phyloP scores from a whole-genome alignment of 768 basidiomycete species.

The Boletus edulis region DNA sequence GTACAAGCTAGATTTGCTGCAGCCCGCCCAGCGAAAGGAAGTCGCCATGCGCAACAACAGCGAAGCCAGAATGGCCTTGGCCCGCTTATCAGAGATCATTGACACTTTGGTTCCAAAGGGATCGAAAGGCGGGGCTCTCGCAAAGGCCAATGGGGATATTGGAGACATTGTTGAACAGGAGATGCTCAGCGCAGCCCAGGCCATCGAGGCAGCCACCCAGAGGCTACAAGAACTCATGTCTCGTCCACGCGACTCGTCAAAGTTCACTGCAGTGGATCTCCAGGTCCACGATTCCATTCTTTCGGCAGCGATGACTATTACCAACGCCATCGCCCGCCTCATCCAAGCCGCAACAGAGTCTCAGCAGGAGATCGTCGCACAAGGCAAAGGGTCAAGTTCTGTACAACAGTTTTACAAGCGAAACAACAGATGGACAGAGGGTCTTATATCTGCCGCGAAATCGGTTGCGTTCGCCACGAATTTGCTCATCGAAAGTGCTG shows the following conservation, averaged over 20 bases:
- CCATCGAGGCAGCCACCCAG: conserved; percentile 91
- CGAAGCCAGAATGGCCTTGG: conserved; percentile 77
- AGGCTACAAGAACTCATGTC: conserved; percentile 90
- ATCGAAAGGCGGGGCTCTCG: conserved; percentile 61
- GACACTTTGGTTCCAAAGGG: conserved; percentile 87
- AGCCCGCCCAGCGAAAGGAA: conserved; percentile 73
- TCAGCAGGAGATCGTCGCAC: conserved; percentile 95
- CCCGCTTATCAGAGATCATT: conserved; percentile 83
- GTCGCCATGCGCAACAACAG: conserved; percentile 88
- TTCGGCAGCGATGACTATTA: conserved; percentile 90
- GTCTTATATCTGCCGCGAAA: conserved; percentile 96
- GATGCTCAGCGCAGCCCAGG: conserved; percentile 89
- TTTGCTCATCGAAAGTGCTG: conserved; percentile 94
- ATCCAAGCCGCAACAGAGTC: conserved; percentile 97
- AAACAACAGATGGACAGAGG: conserved; percentile 99
- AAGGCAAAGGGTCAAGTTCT: conserved; percentile 91
- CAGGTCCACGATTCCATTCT: conserved; percentile 99
- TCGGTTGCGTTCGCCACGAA: conserved; percentile 96
- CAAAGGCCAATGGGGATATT: conserved; percentile 86
- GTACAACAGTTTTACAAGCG: conserved; percentile 98
- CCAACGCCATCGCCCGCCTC: conserved; percentile 88
- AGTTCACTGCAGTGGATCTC: conserved; percentile 87
- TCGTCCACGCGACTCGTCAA: conserved; percentile 82
- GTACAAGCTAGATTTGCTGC: conserved; percentile 84
- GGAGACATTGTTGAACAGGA: conserved; percentile 96